Evolutionary conservation across 345 rosid species (phyloP).

Genomic region (Corymbia maculata): DNA sequence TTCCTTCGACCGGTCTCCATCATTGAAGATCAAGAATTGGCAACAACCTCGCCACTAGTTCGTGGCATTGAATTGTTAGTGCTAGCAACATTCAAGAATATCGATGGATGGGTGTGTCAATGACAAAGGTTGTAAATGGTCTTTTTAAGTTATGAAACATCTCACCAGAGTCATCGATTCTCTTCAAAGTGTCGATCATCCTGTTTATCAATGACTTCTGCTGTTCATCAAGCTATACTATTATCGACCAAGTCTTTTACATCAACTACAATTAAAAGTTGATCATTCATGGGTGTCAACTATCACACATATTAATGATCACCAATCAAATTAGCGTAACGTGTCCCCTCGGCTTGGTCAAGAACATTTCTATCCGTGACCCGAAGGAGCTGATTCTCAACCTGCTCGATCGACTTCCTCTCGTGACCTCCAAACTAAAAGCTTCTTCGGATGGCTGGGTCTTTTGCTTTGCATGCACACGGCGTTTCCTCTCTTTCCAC

Average conservation of each 20-base stretch:
- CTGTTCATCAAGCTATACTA: rapidly evolving
- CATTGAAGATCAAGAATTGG: not conserved
- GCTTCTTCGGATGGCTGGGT: not conserved
- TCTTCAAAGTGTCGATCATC: not conserved
- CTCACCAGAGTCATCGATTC: not conserved
- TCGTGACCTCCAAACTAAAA: not conserved
- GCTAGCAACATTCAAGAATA: not conserved
- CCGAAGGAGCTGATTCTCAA: not conserved
- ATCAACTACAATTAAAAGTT: not conserved
- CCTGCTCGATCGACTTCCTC: not conserved
- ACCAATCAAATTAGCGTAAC: not conserved
- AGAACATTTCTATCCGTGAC: not conserved
- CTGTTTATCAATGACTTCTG: rapidly evolving
- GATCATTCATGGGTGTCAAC: not conserved
- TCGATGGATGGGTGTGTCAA: not conserved
- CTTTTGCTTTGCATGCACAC: not conserved
- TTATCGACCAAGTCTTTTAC: not conserved
- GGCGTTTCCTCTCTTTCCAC: not conserved
- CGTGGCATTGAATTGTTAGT: not conserved
- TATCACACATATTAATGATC: not conserved
- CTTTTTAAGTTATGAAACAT: not conserved
- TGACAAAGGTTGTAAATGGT: not conserved
- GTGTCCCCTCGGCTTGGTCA: not conserved
- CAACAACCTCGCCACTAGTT: not conserved
- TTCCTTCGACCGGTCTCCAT: not conserved